Base-by-base conservation (phyloP, 805 yeast genomes). In the Ogataea wickerhamii region DNA sequence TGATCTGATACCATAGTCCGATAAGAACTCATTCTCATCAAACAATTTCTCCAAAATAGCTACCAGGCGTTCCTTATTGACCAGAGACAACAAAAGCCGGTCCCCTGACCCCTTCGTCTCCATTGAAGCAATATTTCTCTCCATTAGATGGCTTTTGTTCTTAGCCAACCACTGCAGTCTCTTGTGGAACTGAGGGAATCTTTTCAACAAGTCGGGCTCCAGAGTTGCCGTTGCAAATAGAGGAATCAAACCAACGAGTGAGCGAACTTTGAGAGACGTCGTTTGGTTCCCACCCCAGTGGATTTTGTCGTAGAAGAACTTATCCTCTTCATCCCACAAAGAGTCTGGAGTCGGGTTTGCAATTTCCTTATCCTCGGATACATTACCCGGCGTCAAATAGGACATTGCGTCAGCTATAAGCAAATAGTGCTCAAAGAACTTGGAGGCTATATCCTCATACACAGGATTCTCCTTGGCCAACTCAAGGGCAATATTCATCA, bases 371-470 rank as follows among this genome's bases (percentile, higher is more conserved):
- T 10, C 34, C 10, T 56, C 60, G 18, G 56, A 41, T 8, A 8
- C 25, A 17, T 72, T 71, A 26, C 66, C 68, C 3, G 44, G 32
- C 3, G 38, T 49, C 32, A 71, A 67, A 60, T 75, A 85, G 11
- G 94, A 79, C 95, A 88, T 84, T 8, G 96, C 95, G 62, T 88
- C 97, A 18, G 96, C 87, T 67, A 88, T 88, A 55, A 87, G 71
- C 42, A 89, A 64, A 63, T 87, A 88, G 61, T 88, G 97, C 67
- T 89, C 96, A 63, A 88, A 87, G 61, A 88, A 88, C 65, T 88
- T 89, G 37, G 94, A 82, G 3, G 96, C 96, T 61, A 87, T 85
- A 60, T 87, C 93, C 64, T 88, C 96, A 64, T 89, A 89, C 14
- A 85, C 93, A 0, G 85, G 80, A 47, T 87, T 79, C 33, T 81